These are phyloP conservation scores for Lunasporangiospora selenospora DNA, from an alignment of 192 early-diverging fungal genomes.

Conservation along the genomic window DNA sequence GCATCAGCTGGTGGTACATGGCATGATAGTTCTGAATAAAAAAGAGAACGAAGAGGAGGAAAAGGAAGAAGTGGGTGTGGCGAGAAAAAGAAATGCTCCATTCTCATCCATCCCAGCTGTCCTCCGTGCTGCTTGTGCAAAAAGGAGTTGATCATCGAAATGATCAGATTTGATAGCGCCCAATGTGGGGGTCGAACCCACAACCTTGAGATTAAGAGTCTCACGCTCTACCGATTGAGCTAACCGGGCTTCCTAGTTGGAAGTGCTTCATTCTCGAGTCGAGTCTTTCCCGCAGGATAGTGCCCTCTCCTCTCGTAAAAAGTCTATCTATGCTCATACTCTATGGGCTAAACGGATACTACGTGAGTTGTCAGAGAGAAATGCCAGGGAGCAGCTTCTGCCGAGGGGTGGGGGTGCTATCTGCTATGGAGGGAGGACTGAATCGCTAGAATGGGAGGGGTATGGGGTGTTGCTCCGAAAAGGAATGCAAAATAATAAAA, in stretches of 20 bases:
- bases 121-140: neutral
- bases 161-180: constrained; percentile 49
- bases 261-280: too few relatives aligned
- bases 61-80: neutral
- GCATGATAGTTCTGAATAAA: neutral
- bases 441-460: too few relatives aligned
- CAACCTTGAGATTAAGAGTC: constrained; percentile 91
- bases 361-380: too few relatives aligned
- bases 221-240: constrained; percentile 86
- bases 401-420: too few relatives aligned
- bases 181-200: constrained; percentile 88
- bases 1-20: constrained; percentile 2
- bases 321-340: too few relatives aligned
- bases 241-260: constrained; percentile 69
- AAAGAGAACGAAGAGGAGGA: neutral
- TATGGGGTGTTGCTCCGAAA: too few relatives aligned
- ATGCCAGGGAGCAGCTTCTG: too few relatives aligned
- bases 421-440: too few relatives aligned
- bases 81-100: constrained; percentile 10
- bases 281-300: too few relatives aligned
- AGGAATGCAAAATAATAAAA: too few relatives aligned
- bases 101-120: neutral
- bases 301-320: too few relatives aligned
- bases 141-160: neutral
- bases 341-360: too few relatives aligned